A percentile compares a stretch with the other conserved stretches of the same genome.
Evolutionary conservation across 768 basidiomycete species (phyloP).

Genomic region (Sutorius australiensis): DNA sequence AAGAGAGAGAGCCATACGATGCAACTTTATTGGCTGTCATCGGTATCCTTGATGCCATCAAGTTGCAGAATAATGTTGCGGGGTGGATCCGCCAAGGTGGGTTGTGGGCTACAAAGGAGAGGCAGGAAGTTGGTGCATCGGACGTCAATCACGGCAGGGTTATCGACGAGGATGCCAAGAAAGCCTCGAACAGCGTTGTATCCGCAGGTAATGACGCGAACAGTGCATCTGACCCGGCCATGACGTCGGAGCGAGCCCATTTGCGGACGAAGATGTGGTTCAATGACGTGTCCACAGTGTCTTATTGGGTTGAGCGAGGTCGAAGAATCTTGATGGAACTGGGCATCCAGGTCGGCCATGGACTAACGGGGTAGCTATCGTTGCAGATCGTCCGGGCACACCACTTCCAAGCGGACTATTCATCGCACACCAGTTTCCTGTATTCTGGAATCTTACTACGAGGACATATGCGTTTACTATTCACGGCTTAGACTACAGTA

Average conservation of each 20-base stretch:
- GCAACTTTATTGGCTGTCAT: slow-evolving; percentile 57
- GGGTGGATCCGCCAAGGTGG: slow-evolving; percentile 64
- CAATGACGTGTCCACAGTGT: slow-evolving; percentile 38
- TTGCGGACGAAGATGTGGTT: slow-evolving; percentile 46
- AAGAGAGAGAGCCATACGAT: slow-evolving; percentile 38
- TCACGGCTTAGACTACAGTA: too few relatives aligned
- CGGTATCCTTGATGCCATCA: slow-evolving; percentile 60
- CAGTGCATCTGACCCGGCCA: slow-evolving; percentile 5
- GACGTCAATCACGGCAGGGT: neutral
- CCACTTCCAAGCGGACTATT: neutral
- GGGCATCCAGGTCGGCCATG: slow-evolving; percentile 45
- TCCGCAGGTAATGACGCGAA: slow-evolving; percentile 15
- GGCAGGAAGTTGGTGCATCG: neutral
- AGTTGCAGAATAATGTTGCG: slow-evolving; percentile 58
- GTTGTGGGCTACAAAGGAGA: slow-evolving; percentile 27
- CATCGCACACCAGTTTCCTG: too few relatives aligned
- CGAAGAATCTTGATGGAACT: slow-evolving; percentile 45
- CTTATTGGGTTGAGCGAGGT: slow-evolving; percentile 53
- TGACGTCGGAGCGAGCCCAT: slow-evolving; percentile 5
- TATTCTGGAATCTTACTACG: too few relatives aligned
- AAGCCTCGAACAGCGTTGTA: neutral
- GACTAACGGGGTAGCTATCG: slow-evolving; percentile 30
- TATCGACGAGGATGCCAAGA: neutral
- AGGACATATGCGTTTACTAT: too few relatives aligned
- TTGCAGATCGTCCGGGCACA: neutral